Evolutionary conservation across 2,329 filamentous ascomycete species (phyloP), one percentile per base, ranked within the genome.

Genomic region (Alternaria arbusti): DNA sequence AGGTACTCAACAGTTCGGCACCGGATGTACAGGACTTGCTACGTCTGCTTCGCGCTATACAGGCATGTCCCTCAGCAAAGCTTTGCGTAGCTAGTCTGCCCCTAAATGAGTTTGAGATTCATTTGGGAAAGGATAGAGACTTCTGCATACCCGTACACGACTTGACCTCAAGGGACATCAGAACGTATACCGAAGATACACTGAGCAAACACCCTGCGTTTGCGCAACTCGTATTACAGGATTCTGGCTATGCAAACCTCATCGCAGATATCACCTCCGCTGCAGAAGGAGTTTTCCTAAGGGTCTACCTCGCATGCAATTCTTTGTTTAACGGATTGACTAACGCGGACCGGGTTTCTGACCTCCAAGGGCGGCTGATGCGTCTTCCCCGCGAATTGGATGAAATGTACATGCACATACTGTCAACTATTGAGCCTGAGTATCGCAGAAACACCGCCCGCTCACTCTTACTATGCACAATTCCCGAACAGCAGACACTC

Each of bases 211-310:
- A 64, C 44, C 22, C 30, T 7, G 20, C 15, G 4, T 63, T 56
- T 45, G 8, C 20, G 22, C 11, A 23, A 49, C 49, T 52, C 6
- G 46, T 32, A 6, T 20, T 6, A 15, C 12, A 44, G 47, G 60
- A 60, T 28, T 10, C 17, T 13, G 20, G 17, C 12, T 61, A 66
- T 51, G 15, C 17, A 7, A n/a, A 32, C 8, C 45, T 63, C 11
- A 22, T 66, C 6, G 7, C 26, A 6, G 49, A 56, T 23, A 54
- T 65, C n/a, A 55, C 52, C n/a, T 17, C 30, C 6, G 44, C 47
- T 5, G 59, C 63, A 7, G 44, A 54, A 43, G 63, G 59, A 6
- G 54, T 65, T 3, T 65, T 65, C 25, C 40, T 65, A 4, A 59
- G 63, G 63, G 59, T 65, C 17, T 45, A 26, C 40, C 43, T 63